Base-by-base conservation (phyloP, 2,329 filamentous ascomycete species). In the Pseudogymnoascus sp. region DNA sequence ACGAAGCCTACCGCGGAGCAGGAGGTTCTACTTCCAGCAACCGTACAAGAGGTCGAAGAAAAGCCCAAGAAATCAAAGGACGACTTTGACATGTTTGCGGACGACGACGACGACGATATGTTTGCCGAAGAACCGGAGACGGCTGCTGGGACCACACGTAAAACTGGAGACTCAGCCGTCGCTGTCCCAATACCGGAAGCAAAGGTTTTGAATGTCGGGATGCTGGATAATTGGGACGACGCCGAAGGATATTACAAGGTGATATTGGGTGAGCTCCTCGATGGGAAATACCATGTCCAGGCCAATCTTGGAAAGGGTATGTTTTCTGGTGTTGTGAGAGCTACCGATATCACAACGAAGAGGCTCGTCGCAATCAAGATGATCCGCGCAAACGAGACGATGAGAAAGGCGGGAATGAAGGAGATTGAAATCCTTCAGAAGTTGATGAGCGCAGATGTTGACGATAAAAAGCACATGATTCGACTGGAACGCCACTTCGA, bases 241-340 rank as follows among this genome's bases (percentile, higher is more conserved):
- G 87, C 89, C 61, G 92, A 99, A 72, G 95, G 93, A 5, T 97
- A 97, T 74, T 99, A 97, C 80, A 96, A 95, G 76, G 88, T 97
- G 64, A 91, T 96, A 64, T 86, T 92, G 42, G 93, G 93, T 71
- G 95, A 99, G 78, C 79, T 97, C 61, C 82, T 99, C 66, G 90
- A 96, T 69, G 88, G 88, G 31, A 89, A 92, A 35, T 97, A 97
- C 75, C 90, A 95, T 73, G 86, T 99, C 33, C 89, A 93, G 74
- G 86, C 93, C 64, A 88, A 88, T 61, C 82, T 99, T 21, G 95
- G 95, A 67, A 92, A 91, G 75, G 95, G 95, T 70, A 96, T 97
- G 83, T 99, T 97, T 74, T 96, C 95, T 0, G 92, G 91, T 7
- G 95, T 99, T n/a, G 91, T 95, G 62, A 87, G 91, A 67, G 95